Evolutionary conservation across 1,284 basidiomycete species (phyloP).

Genomic region (Cystobasidiaceae sp.): DNA sequence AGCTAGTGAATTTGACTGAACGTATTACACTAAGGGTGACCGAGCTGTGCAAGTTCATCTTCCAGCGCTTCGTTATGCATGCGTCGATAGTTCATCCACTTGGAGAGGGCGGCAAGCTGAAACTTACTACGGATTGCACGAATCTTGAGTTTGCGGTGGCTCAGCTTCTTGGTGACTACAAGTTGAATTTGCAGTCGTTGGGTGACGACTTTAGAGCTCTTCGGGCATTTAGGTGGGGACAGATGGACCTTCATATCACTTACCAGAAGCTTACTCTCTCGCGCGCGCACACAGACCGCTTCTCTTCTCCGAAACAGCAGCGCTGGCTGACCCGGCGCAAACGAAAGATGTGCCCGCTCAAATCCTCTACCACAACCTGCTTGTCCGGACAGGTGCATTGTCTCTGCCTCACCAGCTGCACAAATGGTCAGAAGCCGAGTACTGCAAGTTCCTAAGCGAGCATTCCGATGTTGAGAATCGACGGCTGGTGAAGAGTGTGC

Average conservation of each 20-base stretch:
- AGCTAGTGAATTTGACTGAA: too few relatives aligned
- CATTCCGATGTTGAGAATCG: conserved; percentile 38
- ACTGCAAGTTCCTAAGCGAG: conserved; percentile 59
- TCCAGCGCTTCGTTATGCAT: conserved; percentile 79
- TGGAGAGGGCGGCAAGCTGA: conserved; percentile 81
- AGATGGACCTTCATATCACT: not conserved
- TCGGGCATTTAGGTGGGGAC: conserved; percentile 59
- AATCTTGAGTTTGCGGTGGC: conserved; percentile 75
- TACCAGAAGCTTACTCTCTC: not conserved
- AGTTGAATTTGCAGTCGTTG: conserved; percentile 34
- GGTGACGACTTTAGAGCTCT: conserved; percentile 42
- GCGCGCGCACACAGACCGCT: conserved; percentile 57
- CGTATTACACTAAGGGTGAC: conserved; percentile 61
- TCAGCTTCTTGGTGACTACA: conserved; percentile 41
- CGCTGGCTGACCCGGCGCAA: conserved; percentile 59
- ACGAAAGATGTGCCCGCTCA: conserved; percentile 70
- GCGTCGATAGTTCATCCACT: conserved; percentile 80
- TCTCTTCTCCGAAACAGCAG: conserved; percentile 73
- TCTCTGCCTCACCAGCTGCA: conserved; percentile 78
- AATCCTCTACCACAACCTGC: conserved; percentile 80
- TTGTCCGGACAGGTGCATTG: conserved; percentile 66
- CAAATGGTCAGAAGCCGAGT: conserved; percentile 87
- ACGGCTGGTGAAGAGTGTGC: conserved; percentile 30
- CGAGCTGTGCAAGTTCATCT: conserved; percentile 59
- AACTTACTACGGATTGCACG: conserved; percentile 90